A percentile compares a stretch with the other conserved stretches of the same genome.
phyloP scores from a whole-genome alignment of 768 basidiomycete species.

The Pholiota conissans region DNA sequence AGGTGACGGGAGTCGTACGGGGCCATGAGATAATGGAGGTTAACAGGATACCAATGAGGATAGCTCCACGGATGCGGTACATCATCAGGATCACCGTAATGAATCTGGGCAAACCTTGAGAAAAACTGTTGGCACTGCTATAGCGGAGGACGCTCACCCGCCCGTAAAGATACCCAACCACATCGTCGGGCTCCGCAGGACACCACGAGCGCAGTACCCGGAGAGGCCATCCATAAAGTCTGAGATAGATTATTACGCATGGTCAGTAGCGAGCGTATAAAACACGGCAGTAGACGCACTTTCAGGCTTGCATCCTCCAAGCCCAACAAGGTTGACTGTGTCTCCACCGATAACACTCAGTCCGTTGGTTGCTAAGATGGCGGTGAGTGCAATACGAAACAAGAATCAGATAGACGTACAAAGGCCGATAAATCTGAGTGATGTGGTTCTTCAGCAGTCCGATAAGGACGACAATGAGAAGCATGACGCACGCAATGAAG shows the following conservation, averaged over 20 bases:
- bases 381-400: not conserved
- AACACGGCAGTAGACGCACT: constrained; percentile 24
- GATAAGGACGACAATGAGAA: not conserved
- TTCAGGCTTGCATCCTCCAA: constrained; percentile 72
- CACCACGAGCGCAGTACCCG: constrained; percentile 60
- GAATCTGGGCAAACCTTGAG: constrained; percentile 42
- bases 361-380: constrained; percentile 56
- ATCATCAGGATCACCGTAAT: constrained; percentile 80
- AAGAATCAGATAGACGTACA: constrained; percentile 37
- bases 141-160: constrained; percentile 51
- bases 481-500: constrained; percentile 70
- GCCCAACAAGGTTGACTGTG: constrained; percentile 65
- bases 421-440: constrained; percentile 67
- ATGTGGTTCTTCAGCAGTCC: constrained; percentile 8
- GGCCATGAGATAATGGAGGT: constrained; percentile 90
- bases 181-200: constrained; percentile 73
- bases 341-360: constrained; percentile 77
- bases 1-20: constrained; percentile 76
- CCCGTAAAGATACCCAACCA: constrained; percentile 90
- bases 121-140: not conserved
- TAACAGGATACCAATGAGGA: constrained; percentile 80
- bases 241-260: constrained; percentile 14
- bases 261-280: not conserved
- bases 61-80: constrained; percentile 82
- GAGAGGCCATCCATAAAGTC: constrained; percentile 49